Percentiles rank a stretch among this genome's conserved stretches.
phyloP scores from a whole-genome alignment of 495 filamentous ascomycete species.

The Lepidopterella palustris region DNA sequence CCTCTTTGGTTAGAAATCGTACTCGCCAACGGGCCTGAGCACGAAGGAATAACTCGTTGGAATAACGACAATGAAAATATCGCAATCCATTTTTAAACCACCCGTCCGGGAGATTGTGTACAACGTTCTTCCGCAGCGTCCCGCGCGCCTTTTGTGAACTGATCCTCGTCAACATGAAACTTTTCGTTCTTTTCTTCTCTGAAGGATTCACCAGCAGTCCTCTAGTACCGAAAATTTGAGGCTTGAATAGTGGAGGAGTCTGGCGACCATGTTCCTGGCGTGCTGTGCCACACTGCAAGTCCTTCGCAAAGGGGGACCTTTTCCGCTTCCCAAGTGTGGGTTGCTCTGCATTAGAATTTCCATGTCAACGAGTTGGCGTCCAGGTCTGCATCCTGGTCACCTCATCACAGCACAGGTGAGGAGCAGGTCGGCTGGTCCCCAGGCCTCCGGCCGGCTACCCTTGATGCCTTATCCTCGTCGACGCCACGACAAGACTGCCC shows the following conservation, averaged over 20 bases:
- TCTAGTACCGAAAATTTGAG: too few relatives aligned
- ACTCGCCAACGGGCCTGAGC: too few relatives aligned
- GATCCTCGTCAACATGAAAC: too few relatives aligned
- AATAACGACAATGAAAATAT: too few relatives aligned
- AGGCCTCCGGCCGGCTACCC: not conserved
- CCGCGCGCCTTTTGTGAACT: too few relatives aligned
- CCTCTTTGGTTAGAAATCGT: too few relatives aligned
- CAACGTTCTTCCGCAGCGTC: too few relatives aligned
- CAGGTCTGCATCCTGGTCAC: slow-evolving; percentile 2
- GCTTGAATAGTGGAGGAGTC: not conserved
- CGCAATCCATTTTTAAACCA: too few relatives aligned
- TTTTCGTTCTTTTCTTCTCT: too few relatives aligned
- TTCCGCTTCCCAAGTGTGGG: not conserved
- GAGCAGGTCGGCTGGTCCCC: not conserved
- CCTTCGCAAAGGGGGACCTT: not conserved
- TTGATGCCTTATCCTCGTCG: not conserved
- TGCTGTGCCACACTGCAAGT: not conserved
- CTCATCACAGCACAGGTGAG: not conserved
- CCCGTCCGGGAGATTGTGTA: too few relatives aligned
- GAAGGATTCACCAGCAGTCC: too few relatives aligned
- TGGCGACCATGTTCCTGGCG: not conserved
- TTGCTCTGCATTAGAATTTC: not conserved
- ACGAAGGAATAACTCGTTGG: too few relatives aligned
- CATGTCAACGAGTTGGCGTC: not conserved
- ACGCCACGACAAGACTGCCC: not conserved